Evolutionary conservation across 202 grass and related monocot species (phyloP).

Genomic region (Elaeis oleifera): DNA sequence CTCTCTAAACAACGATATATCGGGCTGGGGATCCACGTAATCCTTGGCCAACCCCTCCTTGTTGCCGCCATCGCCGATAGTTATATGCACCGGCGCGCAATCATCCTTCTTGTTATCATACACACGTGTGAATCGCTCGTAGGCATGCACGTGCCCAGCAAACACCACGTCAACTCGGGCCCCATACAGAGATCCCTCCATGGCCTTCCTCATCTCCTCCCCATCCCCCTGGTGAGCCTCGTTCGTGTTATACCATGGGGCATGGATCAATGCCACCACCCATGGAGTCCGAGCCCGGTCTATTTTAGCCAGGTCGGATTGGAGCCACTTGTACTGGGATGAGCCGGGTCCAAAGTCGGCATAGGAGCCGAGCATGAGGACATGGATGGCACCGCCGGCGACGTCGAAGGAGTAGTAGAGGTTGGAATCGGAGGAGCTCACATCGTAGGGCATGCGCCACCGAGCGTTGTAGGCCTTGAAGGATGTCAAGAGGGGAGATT

Average conservation of each 20-base stretch:
- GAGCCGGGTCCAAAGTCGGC: constrained; percentile 18
- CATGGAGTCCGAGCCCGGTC: constrained; percentile 18
- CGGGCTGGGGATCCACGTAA: constrained; percentile 42
- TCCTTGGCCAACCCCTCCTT: constrained; percentile 37
- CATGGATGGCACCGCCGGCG: constrained; percentile 24
- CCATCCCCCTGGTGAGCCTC: constrained; percentile 40
- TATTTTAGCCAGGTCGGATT: constrained; percentile 26
- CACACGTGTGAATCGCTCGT: constrained; percentile 50
- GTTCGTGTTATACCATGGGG: constrained; percentile 69
- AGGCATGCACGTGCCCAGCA: constrained; percentile 57
- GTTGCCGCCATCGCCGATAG: constrained; percentile 53
- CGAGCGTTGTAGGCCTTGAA: constrained; percentile 35
- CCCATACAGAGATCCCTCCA: constrained; percentile 25
- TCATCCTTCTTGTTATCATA: constrained; percentile 22
- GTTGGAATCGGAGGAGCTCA: constrained; percentile 34
- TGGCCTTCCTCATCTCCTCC: constrained; percentile 37
- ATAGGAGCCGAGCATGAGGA: constrained; percentile 56
- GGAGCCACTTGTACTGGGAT: constrained; percentile 36
- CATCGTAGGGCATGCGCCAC: constrained; percentile 33
- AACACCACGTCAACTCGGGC: constrained; percentile 47
- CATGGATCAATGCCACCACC: constrained; percentile 57
- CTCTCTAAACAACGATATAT: constrained; percentile 49
- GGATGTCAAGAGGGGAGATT: constrained; percentile 6
- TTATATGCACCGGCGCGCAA: constrained; percentile 41
- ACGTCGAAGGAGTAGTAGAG: constrained; percentile 61